A percentile compares a stretch with the other conserved stretches of the same genome.
Conservation (phyloP, 2,329 filamentous ascomycete genomes). For the Orbilia javanica region DNA sequence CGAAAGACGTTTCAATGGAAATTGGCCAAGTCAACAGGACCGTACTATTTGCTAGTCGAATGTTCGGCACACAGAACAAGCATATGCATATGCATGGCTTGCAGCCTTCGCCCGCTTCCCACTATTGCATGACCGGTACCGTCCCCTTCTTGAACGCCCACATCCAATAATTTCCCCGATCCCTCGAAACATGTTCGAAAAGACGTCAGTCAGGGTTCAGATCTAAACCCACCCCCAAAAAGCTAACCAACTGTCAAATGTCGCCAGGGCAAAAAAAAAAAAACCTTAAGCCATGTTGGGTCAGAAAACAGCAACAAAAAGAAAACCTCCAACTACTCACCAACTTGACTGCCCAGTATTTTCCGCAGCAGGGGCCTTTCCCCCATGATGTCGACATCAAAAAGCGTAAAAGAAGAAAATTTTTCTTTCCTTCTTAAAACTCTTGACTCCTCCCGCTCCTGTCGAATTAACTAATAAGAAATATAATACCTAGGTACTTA, state of each 20-base stretch:
- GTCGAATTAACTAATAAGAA: conserved; percentile 17
- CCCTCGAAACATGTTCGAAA: conserved; percentile 26
- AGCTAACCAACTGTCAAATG: not conserved
- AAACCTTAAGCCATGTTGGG: conserved; percentile 17
- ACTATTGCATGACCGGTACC: conserved; percentile 25
- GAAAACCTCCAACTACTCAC: conserved; percentile 15
- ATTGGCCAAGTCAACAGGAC: not conserved
- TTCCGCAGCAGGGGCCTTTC: conserved; percentile 7
- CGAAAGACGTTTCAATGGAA: conserved; percentile 22
- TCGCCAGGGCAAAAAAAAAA: conserved; percentile 5
- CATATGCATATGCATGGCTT: conserved; percentile 53
- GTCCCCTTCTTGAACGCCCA: conserved; percentile 22
- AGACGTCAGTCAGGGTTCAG: conserved; percentile 54
- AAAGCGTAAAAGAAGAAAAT: conserved; percentile 26
- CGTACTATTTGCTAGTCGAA: conserved; percentile 4
- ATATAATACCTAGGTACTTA: not conserved
- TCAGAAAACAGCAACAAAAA: conserved; percentile 15
- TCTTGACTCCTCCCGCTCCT: conserved; percentile 42
- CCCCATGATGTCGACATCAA: conserved; percentile 43
- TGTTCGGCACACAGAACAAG: conserved; percentile 38
- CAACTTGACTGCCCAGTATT: conserved; percentile 26
- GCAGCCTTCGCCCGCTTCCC: conserved; percentile 40
- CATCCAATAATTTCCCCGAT: conserved; percentile 38
- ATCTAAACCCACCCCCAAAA: conserved; percentile 3
- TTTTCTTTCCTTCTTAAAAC: conserved; percentile 12